These are phyloP conservation scores for Podaxis pistillaris DNA, from an alignment of 768 basidiomycete species.

Conservation along the genomic window DNA sequence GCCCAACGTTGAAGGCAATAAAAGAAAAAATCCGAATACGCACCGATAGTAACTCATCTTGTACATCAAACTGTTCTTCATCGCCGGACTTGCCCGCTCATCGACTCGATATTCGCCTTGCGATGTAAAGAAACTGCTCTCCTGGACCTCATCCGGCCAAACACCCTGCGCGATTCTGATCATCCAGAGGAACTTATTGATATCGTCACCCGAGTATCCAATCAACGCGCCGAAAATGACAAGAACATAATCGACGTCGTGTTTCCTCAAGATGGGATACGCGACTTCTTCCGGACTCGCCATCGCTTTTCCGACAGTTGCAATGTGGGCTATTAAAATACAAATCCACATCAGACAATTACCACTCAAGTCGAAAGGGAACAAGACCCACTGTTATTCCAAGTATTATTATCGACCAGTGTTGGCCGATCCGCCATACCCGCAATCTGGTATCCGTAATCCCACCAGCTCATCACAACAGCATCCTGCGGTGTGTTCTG, in stretches of 20 bases:
- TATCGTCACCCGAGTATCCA: constrained; percentile 97
- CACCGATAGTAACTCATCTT: constrained; percentile 98
- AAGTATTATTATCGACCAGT: constrained; percentile 98
- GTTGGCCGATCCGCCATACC: constrained; percentile 98
- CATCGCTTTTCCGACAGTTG: constrained; percentile 99
- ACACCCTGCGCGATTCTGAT: constrained; percentile 92
- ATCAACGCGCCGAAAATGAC: constrained; percentile 96
- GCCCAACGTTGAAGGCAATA: background rate
- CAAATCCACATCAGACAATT: constrained; percentile 7
- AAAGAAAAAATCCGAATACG: constrained; percentile 14
- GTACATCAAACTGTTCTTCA: constrained; percentile 98
- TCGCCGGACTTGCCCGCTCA: constrained; percentile 75
- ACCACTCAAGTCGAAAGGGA: background rate
- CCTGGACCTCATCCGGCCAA: constrained; percentile 98
- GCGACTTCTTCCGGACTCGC: constrained; percentile 90
- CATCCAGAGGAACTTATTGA: constrained; percentile 99
- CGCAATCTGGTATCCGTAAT: constrained; percentile 99
- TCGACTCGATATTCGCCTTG: constrained; percentile 94
- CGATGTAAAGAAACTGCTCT: constrained; percentile 89
- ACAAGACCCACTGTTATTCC: constrained; percentile 92
- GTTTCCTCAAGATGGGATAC: constrained; percentile 95
- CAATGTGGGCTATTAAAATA: constrained; percentile 76
- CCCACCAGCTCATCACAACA: constrained; percentile 99
- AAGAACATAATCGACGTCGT: constrained; percentile 96
- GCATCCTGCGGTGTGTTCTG: constrained; percentile 92